Percentiles rank a stretch among this genome's conserved stretches.
Evolutionary conservation across 306 rosid genomes (phyloP).

Genomic region (Dalbergia oliveri): DNA sequence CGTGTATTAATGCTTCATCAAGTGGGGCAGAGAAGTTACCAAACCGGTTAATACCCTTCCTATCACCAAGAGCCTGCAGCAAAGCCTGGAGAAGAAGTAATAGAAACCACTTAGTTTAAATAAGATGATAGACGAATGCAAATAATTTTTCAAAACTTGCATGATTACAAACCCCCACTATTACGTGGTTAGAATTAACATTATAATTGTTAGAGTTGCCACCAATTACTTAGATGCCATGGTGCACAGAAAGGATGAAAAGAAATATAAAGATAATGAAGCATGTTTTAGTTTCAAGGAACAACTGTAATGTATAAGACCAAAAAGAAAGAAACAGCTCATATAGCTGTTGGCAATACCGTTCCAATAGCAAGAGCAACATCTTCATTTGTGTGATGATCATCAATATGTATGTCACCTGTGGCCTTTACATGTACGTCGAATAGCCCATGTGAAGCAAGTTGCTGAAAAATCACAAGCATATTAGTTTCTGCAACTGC

Average conservation of each 20-base stretch:
- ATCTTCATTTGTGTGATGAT: conserved; percentile 96
- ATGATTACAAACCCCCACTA: neutral
- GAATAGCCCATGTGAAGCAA: conserved; percentile 90
- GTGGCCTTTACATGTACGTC: conserved; percentile 84
- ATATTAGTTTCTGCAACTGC: conserved; percentile 25
- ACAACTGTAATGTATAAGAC: conserved; percentile 25
- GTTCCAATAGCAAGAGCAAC: conserved; percentile 94
- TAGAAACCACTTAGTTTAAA: conserved; percentile 28
- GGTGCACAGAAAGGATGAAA: conserved; percentile 26
- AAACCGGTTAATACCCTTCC: conserved; percentile 95
- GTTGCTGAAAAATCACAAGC: conserved; percentile 67
- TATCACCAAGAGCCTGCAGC: conserved; percentile 91
- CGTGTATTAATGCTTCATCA: conserved; percentile 92
- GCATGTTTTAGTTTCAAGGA: neutral
- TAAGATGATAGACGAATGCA: conserved; percentile 25
- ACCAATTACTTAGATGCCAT: conserved; percentile 19
- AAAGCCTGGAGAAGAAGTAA: conserved; percentile 69
- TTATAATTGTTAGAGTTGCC: conserved; percentile 4
- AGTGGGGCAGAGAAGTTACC: conserved; percentile 98
- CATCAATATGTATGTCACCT: conserved; percentile 89
- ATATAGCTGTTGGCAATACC: conserved; percentile 54
- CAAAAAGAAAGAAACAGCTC: conserved; percentile 36
- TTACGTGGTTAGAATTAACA: neutral
- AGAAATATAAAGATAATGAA: conserved; percentile 17
- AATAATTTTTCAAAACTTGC: neutral